Evolutionary conservation across 2,329 filamentous ascomycete genomes (phyloP).

Genomic region (Colletotrichum sp.): DNA sequence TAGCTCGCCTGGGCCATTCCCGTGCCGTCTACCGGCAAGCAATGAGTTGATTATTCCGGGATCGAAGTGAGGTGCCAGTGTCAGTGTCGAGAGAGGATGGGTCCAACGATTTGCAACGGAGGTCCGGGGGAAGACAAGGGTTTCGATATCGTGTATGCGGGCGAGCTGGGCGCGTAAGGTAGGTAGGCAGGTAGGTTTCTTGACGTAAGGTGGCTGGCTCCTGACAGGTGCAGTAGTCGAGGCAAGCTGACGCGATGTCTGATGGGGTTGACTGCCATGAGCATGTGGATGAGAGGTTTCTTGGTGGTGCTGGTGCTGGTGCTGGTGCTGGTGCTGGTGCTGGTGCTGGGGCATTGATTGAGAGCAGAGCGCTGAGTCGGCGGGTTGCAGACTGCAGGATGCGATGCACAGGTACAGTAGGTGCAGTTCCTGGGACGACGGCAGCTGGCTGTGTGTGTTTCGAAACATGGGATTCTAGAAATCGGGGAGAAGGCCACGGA

Average conservation of each 20-base stretch:
- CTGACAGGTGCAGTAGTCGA: constrained; percentile 7
- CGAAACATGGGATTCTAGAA: constrained; percentile 20
- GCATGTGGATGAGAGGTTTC: neutral
- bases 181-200: neutral
- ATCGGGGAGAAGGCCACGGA: neutral
- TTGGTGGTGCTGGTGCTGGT: neutral
- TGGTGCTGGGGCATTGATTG: neutral
- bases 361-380: neutral
- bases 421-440: constrained; percentile 20
- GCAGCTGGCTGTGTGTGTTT: constrained; percentile 11
- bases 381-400: neutral
- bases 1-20: neutral
- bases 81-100: neutral
- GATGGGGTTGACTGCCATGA: neutral
- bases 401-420: constrained; percentile 4
- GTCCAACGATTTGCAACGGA: constrained; percentile 5
- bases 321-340: neutral
- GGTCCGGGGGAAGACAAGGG: constrained; percentile 19
- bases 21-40: neutral
- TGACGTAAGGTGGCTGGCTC: constrained; percentile 1
- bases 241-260: neutral
- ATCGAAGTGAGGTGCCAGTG: neutral
- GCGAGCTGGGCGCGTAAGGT: neutral
- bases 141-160: constrained; percentile 10
- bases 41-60: neutral